phyloP scores from a whole-genome alignment of 2,329 filamentous ascomycete genomes.

The Raffaelea ambrosiae region DNA sequence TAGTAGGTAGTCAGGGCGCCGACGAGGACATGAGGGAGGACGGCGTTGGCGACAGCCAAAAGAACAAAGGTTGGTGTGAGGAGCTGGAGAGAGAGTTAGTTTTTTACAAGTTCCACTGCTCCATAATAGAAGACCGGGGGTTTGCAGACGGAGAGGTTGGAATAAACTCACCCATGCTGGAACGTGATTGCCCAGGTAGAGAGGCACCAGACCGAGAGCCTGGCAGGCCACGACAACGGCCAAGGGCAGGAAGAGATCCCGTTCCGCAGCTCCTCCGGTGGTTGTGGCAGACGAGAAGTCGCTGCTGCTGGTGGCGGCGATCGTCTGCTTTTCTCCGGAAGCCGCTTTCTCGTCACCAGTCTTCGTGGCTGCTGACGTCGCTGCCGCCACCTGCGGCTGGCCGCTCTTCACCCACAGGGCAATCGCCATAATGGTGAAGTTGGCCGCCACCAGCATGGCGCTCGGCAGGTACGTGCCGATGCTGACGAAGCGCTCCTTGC shows the following conservation, averaged over 20 bases:
- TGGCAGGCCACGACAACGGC: constrained; percentile 65
- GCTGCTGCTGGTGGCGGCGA: no score
- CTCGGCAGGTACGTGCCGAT: constrained; percentile 96
- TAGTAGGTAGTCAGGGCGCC: constrained; percentile 41
- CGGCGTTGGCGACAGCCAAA: constrained; percentile 46
- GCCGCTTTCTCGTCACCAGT: no score
- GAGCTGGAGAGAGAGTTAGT: constrained; percentile 31
- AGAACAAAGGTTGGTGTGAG: constrained; percentile 49
- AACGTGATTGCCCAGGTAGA: constrained; percentile 78
- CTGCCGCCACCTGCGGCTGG: constrained; percentile 23
- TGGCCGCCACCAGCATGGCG: constrained; percentile 92
- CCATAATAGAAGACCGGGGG: no score
- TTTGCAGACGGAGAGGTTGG: no score
- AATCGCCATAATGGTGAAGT: constrained; percentile 73
- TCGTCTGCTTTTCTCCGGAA: no score
- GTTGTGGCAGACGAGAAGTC: no score
- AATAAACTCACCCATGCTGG: constrained; percentile 50
- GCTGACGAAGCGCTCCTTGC: constrained; percentile 86
- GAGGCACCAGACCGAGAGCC: constrained; percentile 67
- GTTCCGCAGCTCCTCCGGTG: constrained; percentile 43
- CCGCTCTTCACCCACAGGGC: constrained; percentile 90
- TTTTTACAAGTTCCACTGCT: no score
- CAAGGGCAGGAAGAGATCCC: constrained; percentile 65
- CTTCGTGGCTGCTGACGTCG: constrained; percentile 4
- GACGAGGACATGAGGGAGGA: constrained; percentile 50